Evolutionary conservation across 2,329 filamentous ascomycete genomes (phyloP).

Genomic region (Xylariaceae sp.): DNA sequence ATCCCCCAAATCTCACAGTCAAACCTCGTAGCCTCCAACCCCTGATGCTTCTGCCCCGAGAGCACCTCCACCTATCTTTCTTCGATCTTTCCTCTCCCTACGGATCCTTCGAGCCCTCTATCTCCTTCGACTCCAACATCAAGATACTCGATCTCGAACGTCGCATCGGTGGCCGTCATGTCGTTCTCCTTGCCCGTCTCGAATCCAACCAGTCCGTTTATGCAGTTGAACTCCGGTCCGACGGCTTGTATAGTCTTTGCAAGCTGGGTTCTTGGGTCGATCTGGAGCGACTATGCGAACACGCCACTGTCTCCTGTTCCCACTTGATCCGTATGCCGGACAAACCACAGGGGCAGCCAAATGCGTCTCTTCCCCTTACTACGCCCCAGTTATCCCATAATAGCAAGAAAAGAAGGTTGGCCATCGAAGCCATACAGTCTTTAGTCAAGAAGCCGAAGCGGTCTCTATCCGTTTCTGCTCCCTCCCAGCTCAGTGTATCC

Average conservation of each 20-base stretch:
- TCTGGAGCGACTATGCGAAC: conserved; percentile 47
- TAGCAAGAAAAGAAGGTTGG: conserved; percentile 52
- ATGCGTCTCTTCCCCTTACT: conserved; percentile 26
- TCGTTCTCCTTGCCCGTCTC: conserved; percentile 58
- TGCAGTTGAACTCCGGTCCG: conserved; percentile 62
- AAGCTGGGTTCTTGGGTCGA: conserved; percentile 65
- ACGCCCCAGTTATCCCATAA: conserved; percentile 46
- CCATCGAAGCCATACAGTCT: conserved; percentile 61
- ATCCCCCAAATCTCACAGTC: conserved; percentile 49
- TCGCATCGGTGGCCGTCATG: conserved; percentile 50
- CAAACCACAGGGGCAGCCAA: conserved; percentile 13
- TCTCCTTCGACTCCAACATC: conserved; percentile 58
- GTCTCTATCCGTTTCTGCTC: conserved; percentile 39
- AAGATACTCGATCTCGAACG: conserved; percentile 61
- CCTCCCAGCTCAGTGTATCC: conserved; percentile 7
- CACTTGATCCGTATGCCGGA: conserved; percentile 28
- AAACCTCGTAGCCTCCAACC: conserved; percentile 56
- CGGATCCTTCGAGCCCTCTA: conserved; percentile 48
- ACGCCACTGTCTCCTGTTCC: conserved; percentile 45
- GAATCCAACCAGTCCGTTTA: conserved; percentile 53
- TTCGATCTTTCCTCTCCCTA: conserved; percentile 54
- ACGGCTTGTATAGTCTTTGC: conserved; percentile 63
- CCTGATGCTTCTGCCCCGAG: conserved; percentile 59
- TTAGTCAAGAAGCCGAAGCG: conserved; percentile 51
- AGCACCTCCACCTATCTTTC: conserved; percentile 56